Conservation (phyloP, 306 rosid species). For the Acmispon strigosus region DNA sequence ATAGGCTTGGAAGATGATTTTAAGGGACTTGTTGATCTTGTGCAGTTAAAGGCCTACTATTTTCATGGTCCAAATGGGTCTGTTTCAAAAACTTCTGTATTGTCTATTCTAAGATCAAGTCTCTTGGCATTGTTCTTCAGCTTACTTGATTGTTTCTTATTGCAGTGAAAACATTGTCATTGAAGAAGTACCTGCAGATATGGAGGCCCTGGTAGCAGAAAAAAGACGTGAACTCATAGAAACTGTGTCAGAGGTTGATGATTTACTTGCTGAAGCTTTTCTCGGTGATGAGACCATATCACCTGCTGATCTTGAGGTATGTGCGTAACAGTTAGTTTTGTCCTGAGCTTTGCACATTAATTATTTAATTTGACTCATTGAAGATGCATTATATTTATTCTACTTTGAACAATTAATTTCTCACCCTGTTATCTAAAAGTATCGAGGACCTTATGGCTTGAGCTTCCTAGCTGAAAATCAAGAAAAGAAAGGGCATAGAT, state of each 20-base stretch:
- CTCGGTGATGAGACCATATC: constrained; percentile 80
- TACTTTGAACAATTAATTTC: constrained; percentile 4
- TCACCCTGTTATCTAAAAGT: not conserved
- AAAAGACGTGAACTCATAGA: constrained; percentile 91
- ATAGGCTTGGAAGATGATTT: constrained; percentile 93
- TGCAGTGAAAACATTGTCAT: constrained; percentile 64
- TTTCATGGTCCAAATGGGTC: constrained; percentile 89
- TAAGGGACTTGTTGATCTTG: constrained; percentile 92
- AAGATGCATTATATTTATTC: not conserved
- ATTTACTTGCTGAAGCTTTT: constrained; percentile 91
- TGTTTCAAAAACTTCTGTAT: constrained; percentile 22
- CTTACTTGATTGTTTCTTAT: constrained; percentile 15
- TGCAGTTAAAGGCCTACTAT: constrained; percentile 74
- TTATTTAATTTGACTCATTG: not conserved
- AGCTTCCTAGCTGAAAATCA: not conserved
- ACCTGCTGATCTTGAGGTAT: constrained; percentile 78
- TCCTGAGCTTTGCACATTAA: not conserved
- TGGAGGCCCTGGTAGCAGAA: constrained; percentile 75
- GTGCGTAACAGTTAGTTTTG: not conserved
- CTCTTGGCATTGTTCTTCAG: not conserved
- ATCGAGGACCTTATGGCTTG: not conserved
- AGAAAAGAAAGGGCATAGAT: not conserved
- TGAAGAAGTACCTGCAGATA: constrained; percentile 75
- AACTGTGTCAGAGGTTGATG: constrained; percentile 91
- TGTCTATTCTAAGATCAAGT: not conserved